A percentile compares a stretch with the other conserved stretches of the same genome.
These are phyloP conservation scores for Annulohypoxylon stygium DNA, from an alignment of 495 filamentous ascomycete species.

Conservation along the genomic window DNA sequence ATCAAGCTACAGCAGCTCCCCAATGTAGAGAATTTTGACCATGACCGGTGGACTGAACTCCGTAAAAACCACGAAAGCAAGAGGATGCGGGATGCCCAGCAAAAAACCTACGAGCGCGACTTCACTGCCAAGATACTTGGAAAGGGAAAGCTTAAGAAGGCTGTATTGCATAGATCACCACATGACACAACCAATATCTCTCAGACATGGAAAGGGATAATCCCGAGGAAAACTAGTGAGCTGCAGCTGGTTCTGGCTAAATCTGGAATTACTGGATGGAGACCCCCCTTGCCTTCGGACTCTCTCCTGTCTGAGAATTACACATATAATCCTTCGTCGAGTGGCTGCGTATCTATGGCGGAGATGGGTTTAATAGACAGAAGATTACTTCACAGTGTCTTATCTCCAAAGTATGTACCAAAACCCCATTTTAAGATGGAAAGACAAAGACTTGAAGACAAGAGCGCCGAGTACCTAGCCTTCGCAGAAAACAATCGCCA, in stretches of 20 bases:
- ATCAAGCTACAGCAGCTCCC: slow-evolving; percentile 24
- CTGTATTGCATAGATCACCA: background rate
- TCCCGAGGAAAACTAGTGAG: background rate
- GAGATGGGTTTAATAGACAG: slow-evolving; percentile 35
- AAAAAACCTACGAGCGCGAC: slow-evolving; percentile 9
- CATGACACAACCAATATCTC: slow-evolving; percentile 8
- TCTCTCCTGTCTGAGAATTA: slow-evolving; percentile 29
- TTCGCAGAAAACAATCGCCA: slow-evolving; percentile 23
- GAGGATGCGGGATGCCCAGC: background rate
- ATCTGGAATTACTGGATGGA: slow-evolving; percentile 36
- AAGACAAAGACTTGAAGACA: slow-evolving; percentile 32
- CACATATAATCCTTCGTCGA: background rate
- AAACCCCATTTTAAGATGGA: slow-evolving; percentile 43
- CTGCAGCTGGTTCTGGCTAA: slow-evolving; percentile 1
- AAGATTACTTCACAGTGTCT: slow-evolving; percentile 26
- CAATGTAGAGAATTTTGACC: slow-evolving; percentile 27
- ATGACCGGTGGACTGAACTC: slow-evolving; percentile 29
- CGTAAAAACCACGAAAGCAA: slow-evolving; percentile 37
- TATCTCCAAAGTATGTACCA: slow-evolving; percentile 38
- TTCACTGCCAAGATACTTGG: slow-evolving; percentile 6
- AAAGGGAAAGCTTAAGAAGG: background rate
- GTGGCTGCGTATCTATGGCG: slow-evolving; percentile 21
- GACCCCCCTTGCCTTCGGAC: slow-evolving; percentile 17
- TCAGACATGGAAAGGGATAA: background rate
- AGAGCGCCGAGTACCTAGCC: slow-evolving; percentile 37